Percentiles rank a stretch among this genome's conserved stretches.
Evolutionary conservation across 345 rosid species (phyloP).

Genomic region (Excoecaria agallocha): DNA sequence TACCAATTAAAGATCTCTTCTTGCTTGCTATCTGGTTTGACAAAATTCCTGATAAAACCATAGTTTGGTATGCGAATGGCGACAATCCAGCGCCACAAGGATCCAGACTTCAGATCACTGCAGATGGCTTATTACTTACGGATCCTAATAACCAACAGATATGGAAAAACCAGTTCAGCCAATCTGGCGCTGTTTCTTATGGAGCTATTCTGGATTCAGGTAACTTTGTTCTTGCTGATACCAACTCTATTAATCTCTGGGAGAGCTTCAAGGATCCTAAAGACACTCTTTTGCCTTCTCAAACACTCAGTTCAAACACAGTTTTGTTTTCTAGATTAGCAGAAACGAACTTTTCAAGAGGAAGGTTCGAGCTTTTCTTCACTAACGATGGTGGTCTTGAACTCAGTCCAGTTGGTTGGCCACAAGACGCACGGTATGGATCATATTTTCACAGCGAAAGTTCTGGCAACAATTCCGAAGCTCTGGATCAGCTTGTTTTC

Average conservation of each 20-base stretch:
- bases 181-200: neutral
- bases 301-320: constrained; percentile 24
- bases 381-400: constrained; percentile 5
- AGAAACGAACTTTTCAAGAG: constrained; percentile 21
- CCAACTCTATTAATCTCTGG: constrained; percentile 24
- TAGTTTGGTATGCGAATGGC: constrained; percentile 32
- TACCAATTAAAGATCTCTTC: constrained; percentile 18
- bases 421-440: neutral
- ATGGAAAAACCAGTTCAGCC: constrained; percentile 5
- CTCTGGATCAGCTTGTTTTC: constrained; percentile 15
- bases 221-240: constrained; percentile 35
- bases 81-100: constrained; percentile 21
- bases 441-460: constrained; percentile 22
- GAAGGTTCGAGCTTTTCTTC: constrained; percentile 26
- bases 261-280: constrained; percentile 41
- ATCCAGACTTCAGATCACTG: constrained; percentile 27
- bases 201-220: constrained; percentile 35
- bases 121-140: constrained; percentile 10
- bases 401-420: constrained; percentile 25
- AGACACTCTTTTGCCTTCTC: constrained; percentile 41
- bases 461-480: neutral
- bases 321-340: constrained; percentile 16
- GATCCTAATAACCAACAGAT: constrained; percentile 16
- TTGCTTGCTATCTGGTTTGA: constrained; percentile 37
- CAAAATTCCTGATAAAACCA: constrained; percentile 28